Evolutionary conservation across 2,329 filamentous ascomycete genomes (phyloP), one percentile per base, ranked within the genome.

Genomic region (Ophiostoma australiae): DNA sequence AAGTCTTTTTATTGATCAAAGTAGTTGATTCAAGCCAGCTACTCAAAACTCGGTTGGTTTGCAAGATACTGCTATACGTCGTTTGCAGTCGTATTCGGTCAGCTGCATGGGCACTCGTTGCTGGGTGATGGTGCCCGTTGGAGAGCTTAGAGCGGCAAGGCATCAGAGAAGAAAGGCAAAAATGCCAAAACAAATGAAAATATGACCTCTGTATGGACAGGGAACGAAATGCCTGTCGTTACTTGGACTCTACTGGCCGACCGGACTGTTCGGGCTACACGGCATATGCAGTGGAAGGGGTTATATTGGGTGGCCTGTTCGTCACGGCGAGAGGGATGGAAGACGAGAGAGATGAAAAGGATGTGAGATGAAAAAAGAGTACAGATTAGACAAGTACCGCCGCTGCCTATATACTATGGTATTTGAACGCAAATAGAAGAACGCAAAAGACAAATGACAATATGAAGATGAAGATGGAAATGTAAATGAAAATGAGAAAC

Each of bases 281-380:
- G 8, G 58, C 58, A 63, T 63, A 63, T 63, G 58, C 58, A 33
- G 58, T 63, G 58, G 58, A 33, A 39, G 20, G 63, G 31, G 63
- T 33, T 33, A 27, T 63, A 66, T 35, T 17, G 69, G 58, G 39
- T 39, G 37, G 37, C 13, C 10, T 39, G 37, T 39, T 39, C 37
- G 37, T 44, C 44, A 48, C 44, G 44, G 44, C 17, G 5, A 44
- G 44, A 7, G n/a, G 41, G 41, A 44, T 8, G 23, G 13, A 37
- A 20, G 4, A 10, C n/a, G 31, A 15, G 31, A 6, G 23, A 65
- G 39, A 55, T 27, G 39, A 20, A 35, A 6, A 35, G 58, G 35
- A 58, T 31, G 23, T 31, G 20, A 44, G 20, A 44, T 23, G 48
- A 10, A 41, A 48, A 27, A 17, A 41, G 23, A 27, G 10, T 8